A percentile compares a stretch with the other conserved stretches of the same genome.
Conservation (phyloP, 2,329 filamentous ascomycete genomes). For the Claviceps sp. region DNA sequence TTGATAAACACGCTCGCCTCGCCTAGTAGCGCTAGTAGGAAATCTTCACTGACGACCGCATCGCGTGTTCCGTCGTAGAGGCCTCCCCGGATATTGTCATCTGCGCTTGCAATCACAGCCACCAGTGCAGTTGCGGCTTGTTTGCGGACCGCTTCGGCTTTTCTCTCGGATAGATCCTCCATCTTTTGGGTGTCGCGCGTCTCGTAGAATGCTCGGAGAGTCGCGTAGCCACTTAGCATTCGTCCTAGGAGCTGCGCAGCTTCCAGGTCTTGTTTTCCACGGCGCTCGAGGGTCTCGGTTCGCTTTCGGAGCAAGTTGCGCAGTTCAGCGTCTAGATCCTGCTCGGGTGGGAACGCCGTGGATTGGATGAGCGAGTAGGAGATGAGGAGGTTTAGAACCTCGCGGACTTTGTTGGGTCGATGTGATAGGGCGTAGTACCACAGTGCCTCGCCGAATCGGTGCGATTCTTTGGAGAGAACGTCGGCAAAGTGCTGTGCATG, state of each 20-base stretch:
- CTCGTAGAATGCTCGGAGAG: conserved; percentile 78
- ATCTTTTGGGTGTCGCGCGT: conserved; percentile 48
- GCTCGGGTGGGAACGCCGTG: conserved; percentile 57
- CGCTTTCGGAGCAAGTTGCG: conserved; percentile 57
- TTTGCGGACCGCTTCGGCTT: conserved; percentile 47
- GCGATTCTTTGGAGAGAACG: conserved; percentile 54
- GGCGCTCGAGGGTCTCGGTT: conserved; percentile 54
- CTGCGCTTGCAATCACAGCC: conserved; percentile 73
- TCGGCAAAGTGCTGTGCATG: conserved; percentile 56
- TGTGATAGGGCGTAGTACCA: conserved; percentile 87
- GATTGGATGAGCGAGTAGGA: conserved; percentile 81
- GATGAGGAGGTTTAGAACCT: conserved; percentile 75
- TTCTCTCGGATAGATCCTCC: conserved; percentile 17
- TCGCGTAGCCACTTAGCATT: conserved; percentile 84
- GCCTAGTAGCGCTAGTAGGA: conserved; percentile 68
- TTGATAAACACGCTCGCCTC: conserved; percentile 70
- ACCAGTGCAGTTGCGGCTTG: conserved; percentile 61
- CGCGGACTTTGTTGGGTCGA: conserved; percentile 62
- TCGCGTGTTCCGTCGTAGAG: conserved; percentile 71
- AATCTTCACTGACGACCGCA: conserved; percentile 79
- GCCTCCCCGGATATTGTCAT: conserved; percentile 83
- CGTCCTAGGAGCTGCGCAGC: conserved; percentile 74
- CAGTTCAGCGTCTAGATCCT: conserved; percentile 62
- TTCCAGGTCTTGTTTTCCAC: conserved; percentile 63
- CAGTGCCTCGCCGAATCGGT: conserved; percentile 73